Evolutionary conservation across 2,329 filamentous ascomycete species (phyloP).

Genomic region (Dendryphion nanum): DNA sequence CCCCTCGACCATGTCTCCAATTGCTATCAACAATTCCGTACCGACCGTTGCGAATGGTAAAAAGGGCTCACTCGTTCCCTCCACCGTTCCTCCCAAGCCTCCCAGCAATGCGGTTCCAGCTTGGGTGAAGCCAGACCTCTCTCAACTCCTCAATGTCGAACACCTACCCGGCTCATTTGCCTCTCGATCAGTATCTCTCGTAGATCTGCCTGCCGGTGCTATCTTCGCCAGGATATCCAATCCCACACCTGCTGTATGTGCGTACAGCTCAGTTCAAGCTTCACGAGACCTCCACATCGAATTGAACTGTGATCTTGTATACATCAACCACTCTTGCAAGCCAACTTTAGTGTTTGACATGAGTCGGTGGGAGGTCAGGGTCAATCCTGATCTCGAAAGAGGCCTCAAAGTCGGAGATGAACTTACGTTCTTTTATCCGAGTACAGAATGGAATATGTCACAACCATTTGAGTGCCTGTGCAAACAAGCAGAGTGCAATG

Average conservation of each 20-base stretch:
- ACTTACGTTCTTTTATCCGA: conserved; percentile 68
- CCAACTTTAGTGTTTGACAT: conserved; percentile 57
- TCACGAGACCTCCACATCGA: conserved; percentile 52
- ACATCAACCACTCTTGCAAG: conserved; percentile 56
- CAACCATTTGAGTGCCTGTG: conserved; percentile 70
- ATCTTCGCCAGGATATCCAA: conserved; percentile 51
- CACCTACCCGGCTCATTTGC: conserved; percentile 41
- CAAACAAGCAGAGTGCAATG: conserved; percentile 56
- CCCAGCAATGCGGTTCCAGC: conserved; percentile 22
- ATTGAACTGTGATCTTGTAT: conserved; percentile 57
- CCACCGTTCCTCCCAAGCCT: conserved; percentile 8
- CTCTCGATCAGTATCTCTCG: conserved; percentile 48
- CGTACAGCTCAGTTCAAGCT: conserved; percentile 55
- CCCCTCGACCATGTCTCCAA: conserved; percentile 24
- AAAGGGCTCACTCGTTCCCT: conserved; percentile 11
- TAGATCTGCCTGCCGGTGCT: conserved; percentile 51
- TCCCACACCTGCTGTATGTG: conserved; percentile 44
- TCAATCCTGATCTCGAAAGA: conserved; percentile 41
- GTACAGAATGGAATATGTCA: conserved; percentile 72
- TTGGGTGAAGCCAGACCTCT: conserved; percentile 40
- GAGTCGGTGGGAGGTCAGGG: conserved; percentile 51
- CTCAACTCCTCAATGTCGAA: conserved; percentile 38
- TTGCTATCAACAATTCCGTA: conserved; percentile 19
- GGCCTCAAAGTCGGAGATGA: conserved; percentile 40
- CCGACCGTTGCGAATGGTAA: conserved; percentile 19